Evolutionary conservation across 2,329 filamentous ascomycete genomes (phyloP).

Genomic region (Bipolaris oryzae): DNA sequence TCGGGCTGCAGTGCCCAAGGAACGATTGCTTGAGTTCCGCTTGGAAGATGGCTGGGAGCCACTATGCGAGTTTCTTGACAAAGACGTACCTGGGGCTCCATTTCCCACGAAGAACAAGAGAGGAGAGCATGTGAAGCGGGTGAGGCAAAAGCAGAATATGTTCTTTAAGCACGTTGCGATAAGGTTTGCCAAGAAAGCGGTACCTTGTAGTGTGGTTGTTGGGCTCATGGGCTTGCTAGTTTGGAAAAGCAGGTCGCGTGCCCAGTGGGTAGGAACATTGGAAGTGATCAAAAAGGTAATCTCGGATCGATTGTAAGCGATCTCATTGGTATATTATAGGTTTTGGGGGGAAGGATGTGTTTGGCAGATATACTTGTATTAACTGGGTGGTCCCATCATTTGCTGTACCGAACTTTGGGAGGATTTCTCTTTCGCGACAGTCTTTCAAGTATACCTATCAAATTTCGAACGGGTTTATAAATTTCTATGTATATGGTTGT

Average conservation of each 20-base stretch:
- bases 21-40: constrained; percentile 28
- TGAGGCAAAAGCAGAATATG: constrained; percentile 11
- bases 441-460: too few species aligned
- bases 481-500: too few species aligned
- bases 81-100: constrained; percentile 22
- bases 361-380: too few species aligned
- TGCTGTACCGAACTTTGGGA: too few species aligned
- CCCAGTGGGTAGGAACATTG: background rate
- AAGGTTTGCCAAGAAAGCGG: constrained; percentile 1
- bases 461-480: too few species aligned
- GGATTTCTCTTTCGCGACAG: too few species aligned
- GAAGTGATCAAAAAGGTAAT: background rate
- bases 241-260: constrained; percentile 2
- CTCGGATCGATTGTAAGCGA: background rate
- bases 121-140: constrained; percentile 8
- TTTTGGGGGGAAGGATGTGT: too few species aligned
- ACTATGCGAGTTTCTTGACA: constrained; percentile 32
- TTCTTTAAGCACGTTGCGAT: constrained; percentile 7
- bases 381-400: too few species aligned
- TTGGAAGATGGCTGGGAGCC: constrained; percentile 30
- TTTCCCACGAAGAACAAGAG: constrained; percentile 25
- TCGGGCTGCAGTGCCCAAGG: constrained; percentile 23
- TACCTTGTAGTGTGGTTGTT: background rate
- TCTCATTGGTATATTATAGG: too few species aligned
- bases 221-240: background rate